Percentiles rank a stretch among this genome's conserved stretches.
Conservation (phyloP, 2,329 filamentous ascomycete genomes). For the Fusarium brevicatenulatum region DNA sequence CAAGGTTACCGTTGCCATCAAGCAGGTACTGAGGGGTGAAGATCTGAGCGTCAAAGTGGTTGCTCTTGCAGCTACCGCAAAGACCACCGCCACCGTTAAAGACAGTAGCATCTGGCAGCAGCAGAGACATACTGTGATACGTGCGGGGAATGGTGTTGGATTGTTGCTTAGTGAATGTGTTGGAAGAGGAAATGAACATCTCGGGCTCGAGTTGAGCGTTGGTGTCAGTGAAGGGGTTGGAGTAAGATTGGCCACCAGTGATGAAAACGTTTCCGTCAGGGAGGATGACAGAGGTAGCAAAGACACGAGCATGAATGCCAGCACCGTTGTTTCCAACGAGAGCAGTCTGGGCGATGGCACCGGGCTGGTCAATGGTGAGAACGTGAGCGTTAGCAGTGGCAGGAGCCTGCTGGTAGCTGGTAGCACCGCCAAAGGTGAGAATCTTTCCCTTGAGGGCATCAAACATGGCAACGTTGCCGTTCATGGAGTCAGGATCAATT, state of each 20-base stretch:
- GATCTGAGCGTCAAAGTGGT: conserved; percentile 39
- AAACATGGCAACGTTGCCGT: conserved; percentile 66
- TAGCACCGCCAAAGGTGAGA: conserved; percentile 61
- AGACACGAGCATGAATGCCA: conserved; percentile 49
- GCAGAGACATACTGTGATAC: conserved; percentile 31
- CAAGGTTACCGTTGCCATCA: conserved; percentile 20
- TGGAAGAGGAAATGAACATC: conserved; percentile 18
- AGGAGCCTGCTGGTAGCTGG: conserved; percentile 54
- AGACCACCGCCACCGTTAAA: conserved; percentile 30
- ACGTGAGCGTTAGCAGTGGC: conserved; percentile 59
- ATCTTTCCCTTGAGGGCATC: conserved; percentile 68
- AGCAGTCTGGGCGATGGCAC: conserved; percentile 8
- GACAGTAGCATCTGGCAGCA: conserved; percentile 32
- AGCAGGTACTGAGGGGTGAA: conserved; percentile 34
- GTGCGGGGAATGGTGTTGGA: conserved; percentile 24
- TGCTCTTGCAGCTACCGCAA: conserved; percentile 25
- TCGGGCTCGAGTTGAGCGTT: conserved; percentile 24
- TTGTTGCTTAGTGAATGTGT: conserved; percentile 23
- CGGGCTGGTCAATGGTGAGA: conserved; percentile 55
- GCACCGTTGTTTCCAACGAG: conserved; percentile 16
- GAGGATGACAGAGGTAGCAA: conserved; percentile 59
- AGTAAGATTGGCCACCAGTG: conserved; percentile 51
- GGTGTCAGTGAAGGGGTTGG: conserved; percentile 25
- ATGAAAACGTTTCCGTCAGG: conserved; percentile 61
- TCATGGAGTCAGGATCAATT: conserved; percentile 61